phyloP scores from a whole-genome alignment of 352 stramenopile genomes.

The Pythium apleroticum region DNA sequence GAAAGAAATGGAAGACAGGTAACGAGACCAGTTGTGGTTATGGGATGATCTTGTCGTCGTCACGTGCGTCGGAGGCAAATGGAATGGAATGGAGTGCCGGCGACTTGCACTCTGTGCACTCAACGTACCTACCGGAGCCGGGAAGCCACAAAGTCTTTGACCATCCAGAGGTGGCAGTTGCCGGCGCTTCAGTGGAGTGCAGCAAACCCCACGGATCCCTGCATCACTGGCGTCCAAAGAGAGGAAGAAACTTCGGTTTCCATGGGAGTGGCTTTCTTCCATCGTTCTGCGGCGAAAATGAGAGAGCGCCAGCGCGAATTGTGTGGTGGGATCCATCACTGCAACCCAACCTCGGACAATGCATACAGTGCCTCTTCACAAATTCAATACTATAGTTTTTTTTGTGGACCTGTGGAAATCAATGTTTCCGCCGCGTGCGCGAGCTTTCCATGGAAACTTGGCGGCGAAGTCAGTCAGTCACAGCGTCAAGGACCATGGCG shows the following conservation, averaged over 20 bases:
- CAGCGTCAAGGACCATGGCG: not conserved
- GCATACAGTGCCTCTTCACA: not conserved
- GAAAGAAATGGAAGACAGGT: not conserved
- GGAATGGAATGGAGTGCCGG: not conserved
- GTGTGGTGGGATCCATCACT: slow-evolving; percentile 2
- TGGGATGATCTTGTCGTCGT: not conserved
- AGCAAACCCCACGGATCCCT: too few relatives aligned
- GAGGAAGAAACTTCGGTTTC: not conserved
- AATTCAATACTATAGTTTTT: not conserved
- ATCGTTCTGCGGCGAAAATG: slow-evolving; percentile 3
- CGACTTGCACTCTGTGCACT: too few relatives aligned
- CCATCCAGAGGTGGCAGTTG: slow-evolving; percentile 6
- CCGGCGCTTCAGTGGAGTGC: not conserved
- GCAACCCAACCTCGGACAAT: not conserved
- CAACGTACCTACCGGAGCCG: not conserved
- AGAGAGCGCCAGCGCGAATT: slow-evolving; percentile 2
- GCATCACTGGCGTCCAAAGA: not conserved
- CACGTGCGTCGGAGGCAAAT: not conserved
- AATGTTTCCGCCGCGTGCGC: slow-evolving; percentile 1
- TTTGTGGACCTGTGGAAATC: not conserved
- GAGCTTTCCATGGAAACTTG: slow-evolving; percentile 8
- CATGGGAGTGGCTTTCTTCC: slow-evolving; percentile 5
- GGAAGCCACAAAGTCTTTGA: not conserved
- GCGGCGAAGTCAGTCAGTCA: slow-evolving; percentile 5
- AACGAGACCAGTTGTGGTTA: not conserved